Evolutionary conservation across 768 basidiomycete species (phyloP).

Genomic region (Pleurotus citrinopileatus): DNA sequence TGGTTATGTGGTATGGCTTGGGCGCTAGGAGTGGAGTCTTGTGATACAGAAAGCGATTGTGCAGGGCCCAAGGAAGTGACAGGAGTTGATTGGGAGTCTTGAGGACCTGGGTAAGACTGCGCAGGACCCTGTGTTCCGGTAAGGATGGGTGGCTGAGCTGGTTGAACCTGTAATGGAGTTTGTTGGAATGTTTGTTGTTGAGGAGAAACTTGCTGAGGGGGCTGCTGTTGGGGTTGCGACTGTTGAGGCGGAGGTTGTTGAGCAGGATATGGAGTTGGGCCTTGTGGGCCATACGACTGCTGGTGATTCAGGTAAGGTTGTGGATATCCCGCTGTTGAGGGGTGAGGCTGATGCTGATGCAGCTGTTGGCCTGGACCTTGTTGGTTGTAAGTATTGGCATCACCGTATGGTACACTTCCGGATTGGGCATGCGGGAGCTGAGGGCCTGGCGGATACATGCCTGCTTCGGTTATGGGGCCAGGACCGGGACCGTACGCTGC

Average conservation of each 20-base stretch:
- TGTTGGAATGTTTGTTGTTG: conserved; percentile 9
- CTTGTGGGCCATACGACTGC: conserved; percentile 33
- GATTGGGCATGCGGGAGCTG: conserved; percentile 23
- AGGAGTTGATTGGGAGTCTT: conserved; percentile 12
- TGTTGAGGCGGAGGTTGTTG: conserved; percentile 23
- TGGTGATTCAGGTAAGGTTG: conserved; percentile 30
- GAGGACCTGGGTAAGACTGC: conserved; percentile 12
- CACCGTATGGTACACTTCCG: conserved; percentile 13
- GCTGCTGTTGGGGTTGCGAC: conserved; percentile 20
- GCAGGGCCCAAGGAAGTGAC: not conserved
- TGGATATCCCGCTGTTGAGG: conserved; percentile 26
- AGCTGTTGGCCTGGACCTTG: conserved; percentile 12
- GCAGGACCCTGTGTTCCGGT: not conserved
- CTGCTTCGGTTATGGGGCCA: not conserved
- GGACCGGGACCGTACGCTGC: conserved; percentile 16
- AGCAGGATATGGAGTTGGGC: conserved; percentile 35
- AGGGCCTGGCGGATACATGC: conserved; percentile 12
- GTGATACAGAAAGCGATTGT: conserved; percentile 3
- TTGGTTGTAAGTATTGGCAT: conserved; percentile 20
- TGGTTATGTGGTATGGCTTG: conserved; percentile 17
- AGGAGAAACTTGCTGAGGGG: not conserved
- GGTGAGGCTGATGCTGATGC: no score
- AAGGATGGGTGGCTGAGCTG: conserved; percentile 19
- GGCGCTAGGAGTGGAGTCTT: conserved; percentile 11
- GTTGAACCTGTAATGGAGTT: conserved; percentile 22